Conservation (phyloP, 2,329 filamentous ascomycete species). For the Colletotrichum chlorophyti region DNA sequence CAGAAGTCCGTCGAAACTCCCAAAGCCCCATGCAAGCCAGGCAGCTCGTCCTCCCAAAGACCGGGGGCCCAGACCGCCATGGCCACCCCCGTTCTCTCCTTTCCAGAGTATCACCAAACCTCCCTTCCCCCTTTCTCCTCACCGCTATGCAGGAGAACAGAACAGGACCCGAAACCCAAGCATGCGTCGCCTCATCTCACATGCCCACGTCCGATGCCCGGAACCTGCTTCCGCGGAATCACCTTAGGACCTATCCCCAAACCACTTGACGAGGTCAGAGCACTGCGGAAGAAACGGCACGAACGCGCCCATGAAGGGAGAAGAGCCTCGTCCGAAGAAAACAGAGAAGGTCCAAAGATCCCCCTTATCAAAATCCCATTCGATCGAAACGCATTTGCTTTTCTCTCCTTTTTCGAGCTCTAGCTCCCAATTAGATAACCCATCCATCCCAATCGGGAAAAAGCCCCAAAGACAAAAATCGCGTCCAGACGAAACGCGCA, state of each 20-base stretch:
- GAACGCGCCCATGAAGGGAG: no score
- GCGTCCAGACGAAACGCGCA: background rate
- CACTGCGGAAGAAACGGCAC: constrained; percentile 11
- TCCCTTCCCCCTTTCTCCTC: background rate
- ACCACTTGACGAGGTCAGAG: constrained; percentile 8
- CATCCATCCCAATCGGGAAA: background rate
- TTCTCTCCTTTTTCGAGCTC: background rate
- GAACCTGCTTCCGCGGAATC: background rate
- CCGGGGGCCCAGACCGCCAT: no score
- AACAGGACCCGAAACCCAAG: background rate
- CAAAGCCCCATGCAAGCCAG: no score
- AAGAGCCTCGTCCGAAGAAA: constrained; percentile 13
- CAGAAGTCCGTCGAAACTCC: no score
- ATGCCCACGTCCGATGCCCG: background rate
- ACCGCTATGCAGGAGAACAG: background rate
- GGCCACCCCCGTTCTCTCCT: no score
- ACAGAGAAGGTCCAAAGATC: background rate
- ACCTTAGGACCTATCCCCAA: no score
- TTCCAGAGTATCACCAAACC: background rate
- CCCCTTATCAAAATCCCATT: background rate
- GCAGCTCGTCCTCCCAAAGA: no score
- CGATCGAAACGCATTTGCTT: background rate
- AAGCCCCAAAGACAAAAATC: background rate
- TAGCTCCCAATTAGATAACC: constrained; percentile 8
- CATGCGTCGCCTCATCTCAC: no score